These are phyloP conservation scores for Colletotrichum somersetense DNA, from an alignment of 2,329 filamentous ascomycete genomes.

Conservation along the genomic window DNA sequence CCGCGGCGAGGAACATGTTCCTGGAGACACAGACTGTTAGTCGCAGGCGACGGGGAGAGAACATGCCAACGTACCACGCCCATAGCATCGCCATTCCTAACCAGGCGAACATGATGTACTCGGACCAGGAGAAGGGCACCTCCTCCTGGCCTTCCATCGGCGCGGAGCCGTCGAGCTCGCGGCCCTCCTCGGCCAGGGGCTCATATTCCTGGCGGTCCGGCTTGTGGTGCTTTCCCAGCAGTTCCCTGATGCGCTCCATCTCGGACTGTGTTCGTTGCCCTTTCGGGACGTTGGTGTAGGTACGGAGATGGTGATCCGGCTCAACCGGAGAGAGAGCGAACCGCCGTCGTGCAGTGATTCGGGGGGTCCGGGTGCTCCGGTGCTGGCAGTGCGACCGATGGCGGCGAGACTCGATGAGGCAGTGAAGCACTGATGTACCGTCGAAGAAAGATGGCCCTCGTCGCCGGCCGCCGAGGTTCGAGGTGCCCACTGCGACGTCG, in stretches of 20 bases:
- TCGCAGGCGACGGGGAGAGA: not conserved
- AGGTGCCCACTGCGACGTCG: constrained; percentile 11
- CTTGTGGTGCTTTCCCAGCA: constrained; percentile 33
- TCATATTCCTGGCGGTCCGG: constrained; percentile 41
- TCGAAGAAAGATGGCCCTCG: constrained; percentile 5
- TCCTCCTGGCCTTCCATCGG: constrained; percentile 52
- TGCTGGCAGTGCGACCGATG: not conserved
- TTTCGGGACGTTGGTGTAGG: not conserved
- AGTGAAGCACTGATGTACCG: not conserved
- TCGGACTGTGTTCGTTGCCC: not conserved
- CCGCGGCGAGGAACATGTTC: constrained; percentile 98
- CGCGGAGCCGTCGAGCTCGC: constrained; percentile 47
- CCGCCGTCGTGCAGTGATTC: not conserved
- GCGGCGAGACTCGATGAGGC: not conserved
- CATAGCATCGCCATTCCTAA: constrained; percentile 95
- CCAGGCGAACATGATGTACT: constrained; percentile 87
- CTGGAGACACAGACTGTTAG: constrained; percentile 56
- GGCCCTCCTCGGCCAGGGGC: constrained; percentile 47
- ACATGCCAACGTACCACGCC: constrained; percentile 79
- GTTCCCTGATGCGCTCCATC: constrained; percentile 41
- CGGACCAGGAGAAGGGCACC: constrained; percentile 81
- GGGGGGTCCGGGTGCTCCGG: not conserved
- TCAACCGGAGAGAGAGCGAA: not conserved
- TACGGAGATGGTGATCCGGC: not conserved
- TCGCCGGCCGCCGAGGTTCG: constrained; percentile 7